Evolutionary conservation across 768 basidiomycete species (phyloP), one percentile per base, ranked within the genome.

Genomic region (Mrakia blollopis): DNA sequence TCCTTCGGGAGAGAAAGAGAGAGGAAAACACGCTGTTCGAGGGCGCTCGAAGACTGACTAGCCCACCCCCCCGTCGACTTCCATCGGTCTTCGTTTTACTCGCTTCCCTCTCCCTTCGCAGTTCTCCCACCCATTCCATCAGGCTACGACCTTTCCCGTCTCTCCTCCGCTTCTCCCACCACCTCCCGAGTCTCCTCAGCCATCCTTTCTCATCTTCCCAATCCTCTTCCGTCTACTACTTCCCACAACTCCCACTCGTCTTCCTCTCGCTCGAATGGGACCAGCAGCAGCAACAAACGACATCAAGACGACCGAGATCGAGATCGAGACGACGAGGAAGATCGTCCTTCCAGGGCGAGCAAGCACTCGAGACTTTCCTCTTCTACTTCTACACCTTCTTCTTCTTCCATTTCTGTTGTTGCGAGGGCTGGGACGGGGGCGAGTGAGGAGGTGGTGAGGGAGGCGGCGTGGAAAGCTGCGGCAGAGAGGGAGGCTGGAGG

Each of bases 121-220:
- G 71, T 37, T 5, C 71, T 72, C 8, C 71, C 71, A 32, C 30
- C 50, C 35, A 32, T 72, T n/a, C 71, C 71, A 25, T 32, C 71
- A 3, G 71, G 71, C 6, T 72, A 52, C 35, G 71, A 72, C 50
- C 50, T 72, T 25, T 72, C 71, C 52, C 71, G 52, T 11, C 50
- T 72, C 71, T n/a, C 47, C 23, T 37, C 52, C 32, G 39, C 71
- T 21, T 71, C n/a, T n/a, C n/a, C 30, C 3, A 52, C 69, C 44
- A 54, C 35, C 32, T 72, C 54, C 47, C 30, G 23, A 18, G 44
- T 28, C 25, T 47, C 69, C 7, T 14, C 69, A 11, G 7, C 32
- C 35, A 18, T 35, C 71, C 32, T 39, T 23, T 72, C 71, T 60
- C 47, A 39, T 69, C 39, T 47, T n/a, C 41, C 71, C n/a, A n/a